Evolutionary conservation across 1,284 basidiomycete genomes (phyloP).

Genomic region (Trametes sp.): DNA sequence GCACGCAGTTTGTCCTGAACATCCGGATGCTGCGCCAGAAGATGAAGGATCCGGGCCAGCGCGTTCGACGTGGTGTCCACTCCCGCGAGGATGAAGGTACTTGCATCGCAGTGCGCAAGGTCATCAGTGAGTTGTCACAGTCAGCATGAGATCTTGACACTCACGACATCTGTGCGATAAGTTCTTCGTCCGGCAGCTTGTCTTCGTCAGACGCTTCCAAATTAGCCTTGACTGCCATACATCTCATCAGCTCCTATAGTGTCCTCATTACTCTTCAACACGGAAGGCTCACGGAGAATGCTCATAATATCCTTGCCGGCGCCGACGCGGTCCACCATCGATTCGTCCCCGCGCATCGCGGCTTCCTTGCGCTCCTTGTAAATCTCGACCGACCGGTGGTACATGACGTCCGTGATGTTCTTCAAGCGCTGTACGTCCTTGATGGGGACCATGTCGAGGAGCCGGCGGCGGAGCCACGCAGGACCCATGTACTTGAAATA

Average conservation of each 20-base stretch:
- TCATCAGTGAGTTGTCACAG: neutral
- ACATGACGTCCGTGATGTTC: conserved; percentile 12
- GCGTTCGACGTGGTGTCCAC: conserved; percentile 17
- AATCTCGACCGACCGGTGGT: conserved; percentile 14
- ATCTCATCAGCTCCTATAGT: neutral
- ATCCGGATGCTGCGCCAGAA: neutral
- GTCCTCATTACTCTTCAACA: neutral
- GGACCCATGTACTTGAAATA: conserved; percentile 4
- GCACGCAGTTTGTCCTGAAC: conserved; percentile 10
- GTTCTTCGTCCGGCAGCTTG: conserved; percentile 9
- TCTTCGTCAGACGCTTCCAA: conserved; percentile 5
- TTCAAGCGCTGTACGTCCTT: conserved; percentile 11
- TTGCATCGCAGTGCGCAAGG: neutral
- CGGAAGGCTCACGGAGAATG: conserved; percentile 21
- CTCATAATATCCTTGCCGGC: conserved; percentile 32
- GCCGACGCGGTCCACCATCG: conserved; percentile 25
- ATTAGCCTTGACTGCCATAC: conserved; percentile 10
- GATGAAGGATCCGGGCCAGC: conserved; percentile 7
- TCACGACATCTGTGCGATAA: conserved; percentile 17
- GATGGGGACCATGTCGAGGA: conserved; percentile 19
- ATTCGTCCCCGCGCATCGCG: conserved; percentile 7
- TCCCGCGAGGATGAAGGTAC: conserved; percentile 13
- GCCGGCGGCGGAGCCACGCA: conserved; percentile 1
- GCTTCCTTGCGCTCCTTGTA: conserved; percentile 26
- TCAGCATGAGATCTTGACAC: neutral